Evolutionary conservation across 2,329 filamentous ascomycete genomes (phyloP), one percentile per base, ranked within the genome.

Genomic region (Tolypocladium paradoxum): DNA sequence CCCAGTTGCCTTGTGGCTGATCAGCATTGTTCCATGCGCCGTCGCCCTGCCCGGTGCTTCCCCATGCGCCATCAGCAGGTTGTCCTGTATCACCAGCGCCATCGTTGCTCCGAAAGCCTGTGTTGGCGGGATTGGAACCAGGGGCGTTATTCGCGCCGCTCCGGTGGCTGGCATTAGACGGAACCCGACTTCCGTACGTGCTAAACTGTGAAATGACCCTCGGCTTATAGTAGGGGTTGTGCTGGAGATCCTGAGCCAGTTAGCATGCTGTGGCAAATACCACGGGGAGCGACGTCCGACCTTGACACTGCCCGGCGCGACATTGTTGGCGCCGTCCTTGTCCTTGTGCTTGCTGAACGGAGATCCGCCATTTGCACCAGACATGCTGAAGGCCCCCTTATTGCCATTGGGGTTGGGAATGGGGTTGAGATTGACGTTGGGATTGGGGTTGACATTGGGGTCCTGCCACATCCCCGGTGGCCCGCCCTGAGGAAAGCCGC

Each of bases 321-420:
- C 62, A 43, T 70, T 69, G 57, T 68, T 65, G 11, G 51, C 51
- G 9, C 62, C 62, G 11, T 53, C 55, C 27, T 59, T 56, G 33
- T 61, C 62, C 37, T 58, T 62, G 37, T 50, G 53, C 52, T 63
- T 62, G 47, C 52, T 61, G 1, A 56, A 56, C 31, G 51, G 6
- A 5, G 60, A 43, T 3, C 53, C 60, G 12, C 29, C 38, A 12
- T 56, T 57, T 14, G 49, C 53, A 11, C 33, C 46, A 45, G 35
- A 27, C 48, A 48, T 46, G 43, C 53, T 53, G 51, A 59, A 60
- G 8, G 52, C 56, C 14, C 59, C 59, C 38, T 51, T 56, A 37
- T 37, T 56, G 1, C 48, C 52, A 31, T 36, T 49, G 27, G 3
- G 9, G 20, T 20, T 31, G 20, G 9, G n/a, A 12, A n/a, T 8